phyloP scores from a whole-genome alignment of 495 filamentous ascomycete genomes.

The Sordaria brevicollis region DNA sequence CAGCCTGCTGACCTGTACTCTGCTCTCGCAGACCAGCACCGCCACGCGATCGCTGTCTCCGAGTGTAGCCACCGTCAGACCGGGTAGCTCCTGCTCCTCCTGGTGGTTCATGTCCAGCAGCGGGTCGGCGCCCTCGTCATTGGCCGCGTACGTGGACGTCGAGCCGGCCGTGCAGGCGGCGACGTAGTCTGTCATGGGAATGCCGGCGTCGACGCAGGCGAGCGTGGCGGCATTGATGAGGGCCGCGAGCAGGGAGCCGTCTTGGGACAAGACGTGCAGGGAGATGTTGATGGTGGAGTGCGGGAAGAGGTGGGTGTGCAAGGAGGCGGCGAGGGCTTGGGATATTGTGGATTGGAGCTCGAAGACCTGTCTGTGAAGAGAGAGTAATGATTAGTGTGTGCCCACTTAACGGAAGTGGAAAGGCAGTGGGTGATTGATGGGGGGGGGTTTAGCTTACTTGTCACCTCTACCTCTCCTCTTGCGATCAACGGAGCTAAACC shows the following conservation, averaged over 20 bases:
- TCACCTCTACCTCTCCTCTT: conserved; percentile 63
- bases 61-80: conserved; percentile 73
- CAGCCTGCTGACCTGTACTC: conserved; percentile 61
- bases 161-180: conserved; percentile 80
- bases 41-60: conserved; percentile 62
- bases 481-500: conserved; percentile 80
- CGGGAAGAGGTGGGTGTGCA: conserved; percentile 83
- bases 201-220: conserved; percentile 85
- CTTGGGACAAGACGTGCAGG: conserved; percentile 78
- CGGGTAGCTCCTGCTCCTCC: conserved; percentile 87
- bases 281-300: conserved; percentile 75
- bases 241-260: conserved; percentile 82
- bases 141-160: conserved; percentile 53
- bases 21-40: conserved; percentile 75
- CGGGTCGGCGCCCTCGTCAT: conserved; percentile 66
- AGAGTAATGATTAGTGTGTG: not conserved
- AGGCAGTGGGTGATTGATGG: too few relatives aligned
- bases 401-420: not conserved
- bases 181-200: conserved; percentile 88
- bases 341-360: conserved; percentile 72
- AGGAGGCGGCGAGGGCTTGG: conserved; percentile 56
- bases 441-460: conserved; percentile 44
- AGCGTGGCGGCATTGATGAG: conserved; percentile 88
- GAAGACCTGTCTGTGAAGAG: conserved; percentile 50
- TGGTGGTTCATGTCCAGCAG: conserved; percentile 75